Percentiles rank a stretch among this genome's conserved stretches.
phyloP scores from a whole-genome alignment of 768 basidiomycete species.

The Boletellus emodensis region DNA sequence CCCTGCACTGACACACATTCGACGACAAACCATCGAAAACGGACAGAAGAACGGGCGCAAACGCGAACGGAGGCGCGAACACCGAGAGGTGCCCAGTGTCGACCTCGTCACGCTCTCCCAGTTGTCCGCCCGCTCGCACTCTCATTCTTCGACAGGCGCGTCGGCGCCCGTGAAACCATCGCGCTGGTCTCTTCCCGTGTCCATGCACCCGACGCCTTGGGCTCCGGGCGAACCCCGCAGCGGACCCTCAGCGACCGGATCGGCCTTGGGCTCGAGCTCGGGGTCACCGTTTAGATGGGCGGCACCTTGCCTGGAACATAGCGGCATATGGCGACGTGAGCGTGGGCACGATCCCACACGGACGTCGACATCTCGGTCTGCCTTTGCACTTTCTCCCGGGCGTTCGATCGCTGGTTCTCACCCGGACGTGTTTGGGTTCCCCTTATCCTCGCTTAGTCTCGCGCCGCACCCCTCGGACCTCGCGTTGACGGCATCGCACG shows the following conservation, averaged over 20 bases:
- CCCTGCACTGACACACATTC: slow-evolving; percentile 10
- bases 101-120: slow-evolving; percentile 19
- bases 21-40: slow-evolving; percentile 15
- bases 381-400: slow-evolving; percentile 7
- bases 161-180: neutral
- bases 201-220: slow-evolving; percentile 1
- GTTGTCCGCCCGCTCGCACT: slow-evolving; percentile 10
- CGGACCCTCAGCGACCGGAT: neutral
- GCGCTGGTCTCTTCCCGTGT: slow-evolving; percentile 21
- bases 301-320: neutral
- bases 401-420: neutral
- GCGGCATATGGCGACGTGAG: no score
- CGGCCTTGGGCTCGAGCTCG: neutral
- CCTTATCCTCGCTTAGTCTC: neutral
- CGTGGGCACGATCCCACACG: neutral
- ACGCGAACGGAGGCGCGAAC: neutral
- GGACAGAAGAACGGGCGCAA: neutral
- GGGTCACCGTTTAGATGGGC: slow-evolving; percentile 1
- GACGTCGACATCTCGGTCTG: neutral
- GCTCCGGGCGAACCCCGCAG: neutral
- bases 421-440: neutral
- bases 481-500: slow-evolving; percentile 18
- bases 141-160: slow-evolving; percentile 4
- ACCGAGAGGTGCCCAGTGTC: slow-evolving; percentile 14
- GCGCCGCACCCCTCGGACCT: slow-evolving; percentile 14